Evolutionary conservation across 495 filamentous ascomycete species (phyloP).

Genomic region (Pseudotulostoma volvatum): DNA sequence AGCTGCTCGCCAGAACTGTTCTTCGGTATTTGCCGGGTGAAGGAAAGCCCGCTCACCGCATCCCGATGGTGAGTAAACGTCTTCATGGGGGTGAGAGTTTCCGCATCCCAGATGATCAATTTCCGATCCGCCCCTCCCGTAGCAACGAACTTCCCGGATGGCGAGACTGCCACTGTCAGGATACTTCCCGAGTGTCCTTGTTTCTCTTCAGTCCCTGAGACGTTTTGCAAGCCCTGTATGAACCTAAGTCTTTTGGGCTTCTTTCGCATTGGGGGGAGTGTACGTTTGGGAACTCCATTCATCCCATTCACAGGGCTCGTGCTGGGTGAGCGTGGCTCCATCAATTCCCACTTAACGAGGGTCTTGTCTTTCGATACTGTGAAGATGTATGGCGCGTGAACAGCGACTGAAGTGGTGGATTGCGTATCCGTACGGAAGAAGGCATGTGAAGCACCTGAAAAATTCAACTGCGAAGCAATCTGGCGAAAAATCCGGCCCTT

Average conservation of each 20-base stretch:
- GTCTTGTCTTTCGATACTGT: conserved; percentile 73
- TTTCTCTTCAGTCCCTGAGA: conserved; percentile 42
- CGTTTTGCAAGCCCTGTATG: conserved; percentile 45
- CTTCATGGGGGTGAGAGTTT: conserved; percentile 54
- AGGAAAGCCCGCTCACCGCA: conserved; percentile 65
- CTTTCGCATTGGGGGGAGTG: conserved; percentile 44
- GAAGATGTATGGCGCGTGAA: conserved; percentile 63
- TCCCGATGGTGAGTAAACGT: conserved; percentile 89
- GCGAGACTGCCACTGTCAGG: conserved; percentile 66
- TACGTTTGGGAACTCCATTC: conserved; percentile 42
- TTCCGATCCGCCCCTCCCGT: conserved; percentile 74
- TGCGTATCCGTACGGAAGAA: conserved; percentile 63
- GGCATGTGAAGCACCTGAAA: conserved; percentile 42
- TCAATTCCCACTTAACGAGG: conserved; percentile 74
- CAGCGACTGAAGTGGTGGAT: conserved; percentile 62
- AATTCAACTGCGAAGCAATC: conserved; percentile 52
- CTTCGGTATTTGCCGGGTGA: conserved; percentile 57
- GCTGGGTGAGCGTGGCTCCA: conserved; percentile 7
- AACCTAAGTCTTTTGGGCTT: conserved; percentile 56
- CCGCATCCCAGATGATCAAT: conserved; percentile 74
- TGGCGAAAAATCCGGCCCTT: conserved; percentile 79
- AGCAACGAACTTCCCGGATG: conserved; percentile 76
- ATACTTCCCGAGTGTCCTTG: conserved; percentile 65
- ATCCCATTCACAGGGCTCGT: conserved; percentile 26
- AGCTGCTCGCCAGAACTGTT: conserved; percentile 56